Base-by-base conservation (phyloP, 1,284 basidiomycete genomes). In the Melanopsichium pennsylvanicum region DNA sequence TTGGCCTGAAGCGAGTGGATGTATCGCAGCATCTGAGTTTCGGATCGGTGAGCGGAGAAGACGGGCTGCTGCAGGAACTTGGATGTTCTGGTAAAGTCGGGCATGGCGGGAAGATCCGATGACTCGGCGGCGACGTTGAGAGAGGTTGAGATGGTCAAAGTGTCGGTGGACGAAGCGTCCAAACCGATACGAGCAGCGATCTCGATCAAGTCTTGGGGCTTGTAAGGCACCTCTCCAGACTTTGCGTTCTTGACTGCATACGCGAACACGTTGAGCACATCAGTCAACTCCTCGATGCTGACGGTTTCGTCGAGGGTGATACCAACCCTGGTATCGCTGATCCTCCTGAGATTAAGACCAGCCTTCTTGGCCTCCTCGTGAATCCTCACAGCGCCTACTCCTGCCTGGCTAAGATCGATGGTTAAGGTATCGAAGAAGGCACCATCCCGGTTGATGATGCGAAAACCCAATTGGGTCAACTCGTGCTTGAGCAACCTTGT, bases 291-390 rank as follows among this genome's bases (percentile, higher is more conserved):
- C 59, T 82, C 78, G 46, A 82, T 66, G 21, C 87, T 87, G 52
- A 92, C 89, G 56, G 90, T 92, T 84, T 98, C 96, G 81, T 98
- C 96, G 33, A 98, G 85, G 4, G 93, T 93, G 51, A 97, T 85
- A 47, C 94, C 93, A 64, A 97, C 88, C 51, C 86, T 87, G 39
- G 85, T 85, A 49, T 87, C 87, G 80, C 94, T 88, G 59, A 97
- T 86, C 18, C 82, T 84, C 46, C 96, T 89, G 70, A 98, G 84
- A 83, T 98, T 98, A 83, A 97, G 88, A 25, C 86, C 86, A 16
- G 86, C 86, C 25, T 86, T 84, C 18, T 85, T 83, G 18, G 93
- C 88, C 23, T 86, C 85, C 9, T 86, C 83, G 81, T 95, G 93
- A 16, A 97, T 84, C 33, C 85, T 83, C 13, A 87, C 85, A 13